Evolutionary conservation across 2,329 filamentous ascomycete genomes (phyloP).

Genomic region (Stagonosporopsis vannaccii): DNA sequence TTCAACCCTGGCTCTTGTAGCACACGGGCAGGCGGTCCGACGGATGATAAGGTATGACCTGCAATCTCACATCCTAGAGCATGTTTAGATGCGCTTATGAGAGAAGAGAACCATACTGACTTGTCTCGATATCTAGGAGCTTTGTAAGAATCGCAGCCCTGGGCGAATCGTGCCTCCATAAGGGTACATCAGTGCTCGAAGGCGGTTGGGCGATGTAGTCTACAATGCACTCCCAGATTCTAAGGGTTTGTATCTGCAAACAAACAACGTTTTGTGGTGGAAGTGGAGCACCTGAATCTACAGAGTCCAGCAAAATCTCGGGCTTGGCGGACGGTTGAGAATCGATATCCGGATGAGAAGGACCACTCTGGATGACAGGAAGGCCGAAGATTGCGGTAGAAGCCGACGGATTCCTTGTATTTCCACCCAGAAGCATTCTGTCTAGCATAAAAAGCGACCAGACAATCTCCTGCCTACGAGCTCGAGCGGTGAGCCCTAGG

Average conservation of each 20-base stretch:
- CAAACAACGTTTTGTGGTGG: slow-evolving; percentile 7
- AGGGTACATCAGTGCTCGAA: slow-evolving; percentile 6
- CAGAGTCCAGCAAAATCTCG: slow-evolving; percentile 5
- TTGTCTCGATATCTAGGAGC: slow-evolving; percentile 11
- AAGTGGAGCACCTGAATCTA: slow-evolving; percentile 5
- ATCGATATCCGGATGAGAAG: slow-evolving; percentile 4
- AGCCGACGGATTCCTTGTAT: slow-evolving; percentile 4
- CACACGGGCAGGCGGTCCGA: slow-evolving; percentile 12
- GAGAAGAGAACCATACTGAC: slow-evolving; percentile 2
- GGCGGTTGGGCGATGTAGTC: slow-evolving; percentile 10
- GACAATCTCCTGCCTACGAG: slow-evolving; percentile 14
- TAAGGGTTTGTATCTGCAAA: slow-evolving; percentile 6
- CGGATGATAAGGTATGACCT: slow-evolving; percentile 2
- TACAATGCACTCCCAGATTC: slow-evolving; percentile 13
- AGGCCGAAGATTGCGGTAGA: slow-evolving; percentile 3
- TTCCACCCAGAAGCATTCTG: slow-evolving; percentile 14
- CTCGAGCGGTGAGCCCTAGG: slow-evolving; percentile 1
- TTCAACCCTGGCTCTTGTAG: slow-evolving; percentile 5
- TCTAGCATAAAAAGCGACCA: slow-evolving; percentile 19
- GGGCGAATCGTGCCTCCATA: slow-evolving; percentile 17
- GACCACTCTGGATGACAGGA: slow-evolving; percentile 7
- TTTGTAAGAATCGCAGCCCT: slow-evolving; percentile 11
- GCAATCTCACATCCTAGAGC: slow-evolving; percentile 9
- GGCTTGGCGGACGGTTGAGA: not conserved
- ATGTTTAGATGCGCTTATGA: not conserved